Percentiles rank a stretch among this genome's conserved stretches.
Conservation (phyloP, 2,329 filamentous ascomycete species). For the Chrysosporium keratinophilum region DNA sequence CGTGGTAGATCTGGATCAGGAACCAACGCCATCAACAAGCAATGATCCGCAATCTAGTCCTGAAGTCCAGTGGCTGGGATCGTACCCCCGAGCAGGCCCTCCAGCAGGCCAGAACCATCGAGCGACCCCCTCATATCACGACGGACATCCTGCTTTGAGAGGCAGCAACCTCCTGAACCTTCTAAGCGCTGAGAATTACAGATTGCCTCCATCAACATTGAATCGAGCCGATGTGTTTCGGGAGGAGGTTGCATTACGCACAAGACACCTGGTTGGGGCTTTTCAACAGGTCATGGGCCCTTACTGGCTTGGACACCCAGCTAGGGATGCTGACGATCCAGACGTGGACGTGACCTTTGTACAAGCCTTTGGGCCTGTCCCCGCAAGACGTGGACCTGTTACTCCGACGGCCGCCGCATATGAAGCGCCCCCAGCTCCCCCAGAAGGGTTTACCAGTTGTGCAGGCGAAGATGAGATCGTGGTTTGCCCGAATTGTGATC, state of each 20-base stretch:
- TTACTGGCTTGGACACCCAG: constrained; percentile 21
- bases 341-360: constrained; percentile 17
- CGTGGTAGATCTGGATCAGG: constrained; percentile 34
- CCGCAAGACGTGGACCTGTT: constrained; percentile 16
- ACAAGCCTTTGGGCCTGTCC: constrained; percentile 29
- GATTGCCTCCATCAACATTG: neutral
- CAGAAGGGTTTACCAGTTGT: constrained; percentile 69
- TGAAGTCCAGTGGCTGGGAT: constrained; percentile 43
- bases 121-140: neutral
- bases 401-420: constrained; percentile 32
- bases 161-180: constrained; percentile 14
- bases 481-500: constrained; percentile 75
- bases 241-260: constrained; percentile 17
- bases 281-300: constrained; percentile 16
- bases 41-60: constrained; percentile 29
- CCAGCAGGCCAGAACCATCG: neutral
- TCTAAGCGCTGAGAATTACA: constrained; percentile 10
- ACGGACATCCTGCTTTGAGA: neutral
- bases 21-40: constrained; percentile 16
- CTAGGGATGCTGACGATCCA: constrained; percentile 19
- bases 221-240: neutral
- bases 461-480: constrained; percentile 62
- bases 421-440: constrained; percentile 53
- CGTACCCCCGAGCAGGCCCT: neutral
- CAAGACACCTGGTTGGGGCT: constrained; percentile 12